These are phyloP conservation scores for Yamadazyma trypodendri DNA, from an alignment of 1,139 yeast genomes.

Conservation along the genomic window DNA sequence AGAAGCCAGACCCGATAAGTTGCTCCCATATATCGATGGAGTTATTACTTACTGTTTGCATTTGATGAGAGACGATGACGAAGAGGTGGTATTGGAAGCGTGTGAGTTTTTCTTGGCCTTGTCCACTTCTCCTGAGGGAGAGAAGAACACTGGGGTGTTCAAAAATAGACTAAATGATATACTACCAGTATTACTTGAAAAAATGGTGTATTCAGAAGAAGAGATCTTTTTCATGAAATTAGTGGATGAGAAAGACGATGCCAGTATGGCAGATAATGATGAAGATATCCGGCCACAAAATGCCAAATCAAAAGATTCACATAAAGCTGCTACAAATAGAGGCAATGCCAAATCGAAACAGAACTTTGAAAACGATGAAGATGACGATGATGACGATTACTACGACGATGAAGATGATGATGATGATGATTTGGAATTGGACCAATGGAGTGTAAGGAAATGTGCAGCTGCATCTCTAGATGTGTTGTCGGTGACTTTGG, in stretches of 20 bases:
- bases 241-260: constrained; percentile 70
- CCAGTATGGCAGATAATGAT: constrained; percentile 67
- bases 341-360: constrained; percentile 7
- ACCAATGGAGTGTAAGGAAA: constrained; percentile 89
- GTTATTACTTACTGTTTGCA: constrained; percentile 83
- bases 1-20: constrained; percentile 77
- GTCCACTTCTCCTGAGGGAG: constrained; percentile 53
- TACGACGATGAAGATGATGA: constrained; percentile 63
- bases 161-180: constrained; percentile 58
- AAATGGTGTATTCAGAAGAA: constrained; percentile 87
- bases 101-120: constrained; percentile 85
- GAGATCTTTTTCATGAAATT: constrained; percentile 70
- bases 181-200: constrained; percentile 70
- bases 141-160: constrained; percentile 49
- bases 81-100: constrained; percentile 83
- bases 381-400: constrained; percentile 41
- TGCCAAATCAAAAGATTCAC: constrained; percentile 70
- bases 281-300: constrained; percentile 84
- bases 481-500: constrained; percentile 65
- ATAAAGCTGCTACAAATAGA: constrained; percentile 30
- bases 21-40: constrained; percentile 79
- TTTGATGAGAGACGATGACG: constrained; percentile 62
- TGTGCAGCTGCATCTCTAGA: constrained; percentile 94
- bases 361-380: constrained; percentile 10
- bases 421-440: constrained; percentile 59